Evolutionary conservation across 208 protist genomes (phyloP).

Genomic region (Trypanosoma brucei): DNA sequence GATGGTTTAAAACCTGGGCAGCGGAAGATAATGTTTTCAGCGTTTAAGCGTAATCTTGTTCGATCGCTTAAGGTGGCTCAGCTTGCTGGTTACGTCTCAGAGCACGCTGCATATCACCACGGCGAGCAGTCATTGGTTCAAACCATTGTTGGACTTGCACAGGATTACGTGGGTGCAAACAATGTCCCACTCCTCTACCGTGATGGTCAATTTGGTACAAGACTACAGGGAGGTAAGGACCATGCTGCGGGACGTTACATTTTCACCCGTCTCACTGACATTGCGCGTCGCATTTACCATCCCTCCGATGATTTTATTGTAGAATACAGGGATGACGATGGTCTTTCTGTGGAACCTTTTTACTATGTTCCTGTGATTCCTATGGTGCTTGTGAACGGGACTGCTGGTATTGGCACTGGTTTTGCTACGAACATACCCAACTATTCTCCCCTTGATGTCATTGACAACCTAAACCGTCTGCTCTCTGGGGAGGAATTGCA

Average conservation of each 20-base stretch:
- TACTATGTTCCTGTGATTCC: constrained; percentile 99
- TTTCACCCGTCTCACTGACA: constrained; percentile 94
- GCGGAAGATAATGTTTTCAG: constrained; percentile 99
- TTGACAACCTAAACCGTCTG: constrained; percentile 86
- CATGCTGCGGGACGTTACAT: constrained; percentile 98
- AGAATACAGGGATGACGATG: constrained; percentile 98
- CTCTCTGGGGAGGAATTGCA: constrained; percentile 80
- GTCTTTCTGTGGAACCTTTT: constrained; percentile 97
- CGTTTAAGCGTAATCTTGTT: constrained; percentile 99
- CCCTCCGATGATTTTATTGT: constrained; percentile 97
- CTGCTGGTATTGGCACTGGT: constrained; percentile 99
- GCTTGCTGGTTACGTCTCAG: constrained; percentile 98
- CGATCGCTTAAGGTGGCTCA: constrained; percentile 99
- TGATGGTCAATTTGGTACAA: constrained; percentile 99
- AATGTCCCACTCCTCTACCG: constrained; percentile 99
- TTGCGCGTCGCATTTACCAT: constrained; percentile 95
- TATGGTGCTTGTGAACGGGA: constrained; percentile 99
- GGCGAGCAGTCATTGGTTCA: constrained; percentile 96
- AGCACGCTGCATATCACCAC: constrained; percentile 99
- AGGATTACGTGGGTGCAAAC: constrained; percentile 98
- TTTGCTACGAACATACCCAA: constrained; percentile 98
- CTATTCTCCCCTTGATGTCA: constrained; percentile 97
- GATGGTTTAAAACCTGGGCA: constrained; percentile 99
- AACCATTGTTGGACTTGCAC: constrained; percentile 99
- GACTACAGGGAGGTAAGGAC: constrained; percentile 98